Conservation (phyloP, 208 protist genomes). For the Endotrypanum monterogeii region DNA sequence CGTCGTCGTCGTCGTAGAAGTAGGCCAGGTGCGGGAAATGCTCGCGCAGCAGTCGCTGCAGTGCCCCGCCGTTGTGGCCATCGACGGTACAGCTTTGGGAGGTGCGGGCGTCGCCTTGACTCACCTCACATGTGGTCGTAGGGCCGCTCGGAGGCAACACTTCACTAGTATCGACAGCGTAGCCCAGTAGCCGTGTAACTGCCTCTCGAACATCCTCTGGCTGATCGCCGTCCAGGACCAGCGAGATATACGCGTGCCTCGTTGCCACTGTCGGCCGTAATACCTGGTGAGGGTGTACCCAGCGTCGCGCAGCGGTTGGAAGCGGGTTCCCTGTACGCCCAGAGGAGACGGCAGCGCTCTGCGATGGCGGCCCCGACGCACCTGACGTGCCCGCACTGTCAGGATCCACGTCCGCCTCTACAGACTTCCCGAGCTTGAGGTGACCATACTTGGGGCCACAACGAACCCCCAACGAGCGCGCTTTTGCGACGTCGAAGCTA, state of each 20-base stretch:
- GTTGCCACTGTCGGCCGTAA: conserved; percentile 56
- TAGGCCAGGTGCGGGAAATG: conserved; percentile 32
- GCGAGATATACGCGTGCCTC: conserved; percentile 57
- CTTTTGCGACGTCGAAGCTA: conserved; percentile 54
- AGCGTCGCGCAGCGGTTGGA: neutral
- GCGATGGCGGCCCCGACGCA: neutral
- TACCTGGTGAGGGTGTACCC: conserved; percentile 65
- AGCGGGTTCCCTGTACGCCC: neutral
- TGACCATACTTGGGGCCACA: conserved; percentile 70
- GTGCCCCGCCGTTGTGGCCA: conserved; percentile 1
- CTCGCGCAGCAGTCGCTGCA: conserved; percentile 21
- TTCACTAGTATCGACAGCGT: neutral
- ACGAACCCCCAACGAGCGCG: conserved; percentile 59
- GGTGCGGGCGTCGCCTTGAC: neutral
- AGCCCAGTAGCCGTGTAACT: conserved; percentile 43
- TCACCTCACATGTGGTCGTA: neutral
- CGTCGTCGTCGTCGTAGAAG: conserved; percentile 1
- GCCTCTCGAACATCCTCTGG: conserved; percentile 45
- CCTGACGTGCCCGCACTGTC: neutral
- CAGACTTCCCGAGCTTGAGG: conserved; percentile 63
- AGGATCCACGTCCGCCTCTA: conserved; percentile 35
- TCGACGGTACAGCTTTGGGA: neutral
- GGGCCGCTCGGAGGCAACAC: neutral
- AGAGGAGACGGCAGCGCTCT: neutral
- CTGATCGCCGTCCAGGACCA: conserved; percentile 71